phyloP scores from a whole-genome alignment of 371 early-diverging fungal genomes.

The Globomyces sp. region DNA sequence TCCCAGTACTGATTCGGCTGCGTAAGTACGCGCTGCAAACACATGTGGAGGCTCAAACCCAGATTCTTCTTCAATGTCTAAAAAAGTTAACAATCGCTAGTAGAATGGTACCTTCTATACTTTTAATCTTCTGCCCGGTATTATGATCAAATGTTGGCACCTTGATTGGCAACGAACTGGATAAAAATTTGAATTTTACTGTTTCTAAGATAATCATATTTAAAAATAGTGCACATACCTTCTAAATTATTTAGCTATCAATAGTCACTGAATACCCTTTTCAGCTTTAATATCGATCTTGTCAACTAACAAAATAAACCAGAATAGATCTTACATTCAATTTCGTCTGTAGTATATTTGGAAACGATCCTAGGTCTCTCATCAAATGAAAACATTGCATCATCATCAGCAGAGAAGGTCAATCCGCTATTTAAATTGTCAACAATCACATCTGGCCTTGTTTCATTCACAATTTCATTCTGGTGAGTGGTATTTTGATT shows the following conservation, averaged over 20 bases:
- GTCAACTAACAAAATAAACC: neutral
- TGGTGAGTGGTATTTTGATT: too few relatives aligned
- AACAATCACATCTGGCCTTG: too few relatives aligned
- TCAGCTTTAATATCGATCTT: neutral
- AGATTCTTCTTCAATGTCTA: neutral
- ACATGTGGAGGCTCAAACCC: slow-evolving; percentile 12
- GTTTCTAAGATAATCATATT: neutral
- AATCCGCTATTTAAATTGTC: too few relatives aligned
- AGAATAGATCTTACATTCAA: neutral
- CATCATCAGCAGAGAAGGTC: too few relatives aligned
- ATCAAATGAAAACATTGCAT: neutral
- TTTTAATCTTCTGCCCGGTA: neutral
- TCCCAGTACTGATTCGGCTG: neutral
- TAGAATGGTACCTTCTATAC: too few relatives aligned
- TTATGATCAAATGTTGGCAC: neutral
- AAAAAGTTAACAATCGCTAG: too few relatives aligned
- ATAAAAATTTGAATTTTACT: neutral
- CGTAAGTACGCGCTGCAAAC: slow-evolving; percentile 1
- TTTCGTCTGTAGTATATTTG: neutral
- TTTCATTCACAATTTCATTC: too few relatives aligned
- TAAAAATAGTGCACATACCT: neutral
- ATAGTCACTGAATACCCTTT: neutral
- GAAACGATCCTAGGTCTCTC: neutral
- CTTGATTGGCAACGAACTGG: neutral
- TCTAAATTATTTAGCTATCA: neutral